Evolutionary conservation across 176 grass and related monocot genomes (phyloP).

Genomic region (Oryza brachyantha): DNA sequence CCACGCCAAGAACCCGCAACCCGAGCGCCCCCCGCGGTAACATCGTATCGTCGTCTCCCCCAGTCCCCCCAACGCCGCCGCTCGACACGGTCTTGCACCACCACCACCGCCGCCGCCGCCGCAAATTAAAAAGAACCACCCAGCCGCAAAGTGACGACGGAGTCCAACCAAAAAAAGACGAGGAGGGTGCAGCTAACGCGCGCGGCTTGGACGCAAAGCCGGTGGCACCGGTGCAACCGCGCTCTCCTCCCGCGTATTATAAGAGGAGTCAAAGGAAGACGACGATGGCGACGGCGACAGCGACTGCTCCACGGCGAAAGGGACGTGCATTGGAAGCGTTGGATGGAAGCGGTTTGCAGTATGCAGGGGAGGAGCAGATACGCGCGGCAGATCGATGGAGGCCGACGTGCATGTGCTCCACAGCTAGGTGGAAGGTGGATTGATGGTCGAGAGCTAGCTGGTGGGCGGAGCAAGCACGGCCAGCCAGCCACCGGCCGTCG

Average conservation of each 20-base stretch:
- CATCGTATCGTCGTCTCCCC: neutral
- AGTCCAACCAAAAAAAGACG: too few species aligned
- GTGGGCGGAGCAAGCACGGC: neutral
- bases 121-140: too few species aligned
- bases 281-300: neutral
- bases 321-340: neutral
- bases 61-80: too few species aligned
- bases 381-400: neutral
- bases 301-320: neutral
- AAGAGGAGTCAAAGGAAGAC: neutral
- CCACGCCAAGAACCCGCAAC: neutral
- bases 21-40: neutral
- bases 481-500: neutral
- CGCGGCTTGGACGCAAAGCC: too few species aligned
- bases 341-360: conserved; percentile 4
- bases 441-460: neutral
- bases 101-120: too few species aligned
- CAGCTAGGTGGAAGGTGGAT: too few species aligned
- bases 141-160: too few species aligned
- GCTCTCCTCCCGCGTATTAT: neutral
- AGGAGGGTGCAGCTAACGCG: too few species aligned
- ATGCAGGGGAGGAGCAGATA: conserved; percentile 9
- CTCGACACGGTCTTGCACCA: too few species aligned
- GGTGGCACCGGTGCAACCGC: too few species aligned
- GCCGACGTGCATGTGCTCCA: neutral